Percentiles rank a stretch among this genome's conserved stretches.
Conservation (phyloP, 768 basidiomycete genomes). For the Roridomyces roridus region DNA sequence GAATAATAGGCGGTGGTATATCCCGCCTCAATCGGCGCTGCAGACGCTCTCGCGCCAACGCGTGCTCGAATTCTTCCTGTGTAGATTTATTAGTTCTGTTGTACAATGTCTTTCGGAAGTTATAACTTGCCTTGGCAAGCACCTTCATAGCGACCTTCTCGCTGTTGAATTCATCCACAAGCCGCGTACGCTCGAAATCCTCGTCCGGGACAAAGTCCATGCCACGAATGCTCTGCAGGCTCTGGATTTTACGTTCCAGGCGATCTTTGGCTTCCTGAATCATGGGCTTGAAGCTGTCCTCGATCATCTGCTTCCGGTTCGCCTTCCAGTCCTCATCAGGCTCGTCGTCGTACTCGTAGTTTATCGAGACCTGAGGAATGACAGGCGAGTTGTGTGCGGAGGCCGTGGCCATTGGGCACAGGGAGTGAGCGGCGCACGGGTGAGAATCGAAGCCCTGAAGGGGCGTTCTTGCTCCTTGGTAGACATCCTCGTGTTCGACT, state of each 20-base stretch:
- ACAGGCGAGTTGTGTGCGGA: slow-evolving; percentile 3
- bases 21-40: slow-evolving; percentile 9
- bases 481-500: slow-evolving; percentile 15
- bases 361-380: not conserved
- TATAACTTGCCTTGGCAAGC: too few relatives aligned
- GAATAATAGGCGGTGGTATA: not conserved
- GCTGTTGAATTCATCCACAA: slow-evolving; percentile 8
- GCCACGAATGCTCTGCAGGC: slow-evolving; percentile 7
- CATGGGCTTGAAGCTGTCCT: slow-evolving; percentile 9
- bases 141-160: slow-evolving; percentile 5
- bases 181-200: not conserved
- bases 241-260: slow-evolving; percentile 18
- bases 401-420: slow-evolving; percentile 4
- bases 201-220: not conserved
- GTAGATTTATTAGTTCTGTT: too few relatives aligned
- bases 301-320: slow-evolving; percentile 15
- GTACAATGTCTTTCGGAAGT: too few relatives aligned
- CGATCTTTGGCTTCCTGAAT: slow-evolving; percentile 22
- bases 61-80: slow-evolving; percentile 22
- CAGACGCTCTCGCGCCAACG: slow-evolving; percentile 13
- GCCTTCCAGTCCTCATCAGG: slow-evolving; percentile 24
- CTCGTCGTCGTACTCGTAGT: slow-evolving; percentile 11
- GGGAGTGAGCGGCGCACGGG: not conserved
- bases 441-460: slow-evolving; percentile 12
- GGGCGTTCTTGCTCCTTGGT: not conserved